Percentiles rank a stretch among this genome's conserved stretches.
These are phyloP conservation scores for Salmacisia buchloeana DNA, from an alignment of 1,284 basidiomycete species.

Conservation along the genomic window DNA sequence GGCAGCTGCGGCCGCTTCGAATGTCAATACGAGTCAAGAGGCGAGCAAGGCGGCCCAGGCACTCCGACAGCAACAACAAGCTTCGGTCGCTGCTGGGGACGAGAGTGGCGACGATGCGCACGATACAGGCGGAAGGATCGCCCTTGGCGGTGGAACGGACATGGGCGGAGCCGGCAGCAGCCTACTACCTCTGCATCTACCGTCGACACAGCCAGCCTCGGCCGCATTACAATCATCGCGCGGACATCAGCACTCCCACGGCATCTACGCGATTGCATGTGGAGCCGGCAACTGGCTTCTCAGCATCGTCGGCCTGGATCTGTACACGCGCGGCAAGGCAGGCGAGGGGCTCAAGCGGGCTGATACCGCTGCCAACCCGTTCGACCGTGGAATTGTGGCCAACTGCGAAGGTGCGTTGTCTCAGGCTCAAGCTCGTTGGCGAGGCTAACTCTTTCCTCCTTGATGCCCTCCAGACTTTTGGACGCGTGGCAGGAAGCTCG, in stretches of 20 bases:
- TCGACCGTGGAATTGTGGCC: constrained; percentile 72
- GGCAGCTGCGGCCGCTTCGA: constrained; percentile 1
- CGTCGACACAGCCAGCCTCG: neutral
- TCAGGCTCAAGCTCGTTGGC: neutral
- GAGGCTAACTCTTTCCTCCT: neutral
- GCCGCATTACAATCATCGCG: neutral
- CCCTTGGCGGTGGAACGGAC: neutral
- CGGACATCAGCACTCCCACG: constrained; percentile 6
- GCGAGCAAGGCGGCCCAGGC: constrained; percentile 3
- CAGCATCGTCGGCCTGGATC: constrained; percentile 81
- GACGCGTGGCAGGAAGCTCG: constrained; percentile 74
- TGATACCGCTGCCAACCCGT: constrained; percentile 75
- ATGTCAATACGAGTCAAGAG: neutral
- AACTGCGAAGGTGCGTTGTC: constrained; percentile 62
- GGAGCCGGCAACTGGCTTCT: constrained; percentile 62
- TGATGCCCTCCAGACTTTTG: constrained; percentile 72
- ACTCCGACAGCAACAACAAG: constrained; percentile 3
- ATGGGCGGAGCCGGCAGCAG: neutral
- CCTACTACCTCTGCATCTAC: neutral
- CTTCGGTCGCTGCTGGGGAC: constrained; percentile 3
- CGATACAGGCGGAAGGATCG: neutral
- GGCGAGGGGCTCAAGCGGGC: constrained; percentile 67
- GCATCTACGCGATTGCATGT: neutral
- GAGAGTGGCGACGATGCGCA: constrained; percentile 11
- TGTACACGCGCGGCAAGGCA: constrained; percentile 84